A percentile compares a stretch with the other conserved stretches of the same genome.
These are phyloP conservation scores for Pneumocystis oryctolagi DNA, from an alignment of 1,139 yeast genomes.

Conservation along the genomic window DNA sequence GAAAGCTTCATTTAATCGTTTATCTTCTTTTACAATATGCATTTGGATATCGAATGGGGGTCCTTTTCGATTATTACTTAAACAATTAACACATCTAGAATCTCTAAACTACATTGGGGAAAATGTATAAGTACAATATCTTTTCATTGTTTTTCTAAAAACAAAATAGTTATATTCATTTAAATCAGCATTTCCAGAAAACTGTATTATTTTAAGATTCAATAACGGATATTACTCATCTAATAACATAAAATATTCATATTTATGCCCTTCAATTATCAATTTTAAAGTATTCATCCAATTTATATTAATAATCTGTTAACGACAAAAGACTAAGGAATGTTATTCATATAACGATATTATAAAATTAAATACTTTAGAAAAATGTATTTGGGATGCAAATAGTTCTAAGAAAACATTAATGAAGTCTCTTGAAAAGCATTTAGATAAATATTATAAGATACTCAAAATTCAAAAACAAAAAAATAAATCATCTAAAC, in stretches of 20 bases:
- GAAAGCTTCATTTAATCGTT: neutral
- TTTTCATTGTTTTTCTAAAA: neutral
- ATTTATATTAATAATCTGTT: neutral
- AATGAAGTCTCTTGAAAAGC: neutral
- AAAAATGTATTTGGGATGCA: neutral
- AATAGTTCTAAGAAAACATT: neutral
- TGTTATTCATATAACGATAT: neutral
- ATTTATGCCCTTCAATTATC: neutral
- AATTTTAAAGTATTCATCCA: neutral
- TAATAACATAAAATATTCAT: neutral
- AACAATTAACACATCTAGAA: neutral
- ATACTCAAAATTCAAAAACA: neutral
- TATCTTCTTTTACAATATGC: neutral
- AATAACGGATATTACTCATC: neutral
- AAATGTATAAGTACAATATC: neutral
- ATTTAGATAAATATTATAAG: neutral
- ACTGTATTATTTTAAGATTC: neutral
- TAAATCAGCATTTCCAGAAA: neutral
- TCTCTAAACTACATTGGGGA: neutral
- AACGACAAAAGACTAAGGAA: neutral
- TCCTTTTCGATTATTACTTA: neutral
- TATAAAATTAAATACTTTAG: neutral
- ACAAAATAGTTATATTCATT: neutral
- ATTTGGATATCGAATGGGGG: neutral
- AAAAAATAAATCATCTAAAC: neutral